Conservation (phyloP, 331 rosid species). For the Spiraea crenata region DNA sequence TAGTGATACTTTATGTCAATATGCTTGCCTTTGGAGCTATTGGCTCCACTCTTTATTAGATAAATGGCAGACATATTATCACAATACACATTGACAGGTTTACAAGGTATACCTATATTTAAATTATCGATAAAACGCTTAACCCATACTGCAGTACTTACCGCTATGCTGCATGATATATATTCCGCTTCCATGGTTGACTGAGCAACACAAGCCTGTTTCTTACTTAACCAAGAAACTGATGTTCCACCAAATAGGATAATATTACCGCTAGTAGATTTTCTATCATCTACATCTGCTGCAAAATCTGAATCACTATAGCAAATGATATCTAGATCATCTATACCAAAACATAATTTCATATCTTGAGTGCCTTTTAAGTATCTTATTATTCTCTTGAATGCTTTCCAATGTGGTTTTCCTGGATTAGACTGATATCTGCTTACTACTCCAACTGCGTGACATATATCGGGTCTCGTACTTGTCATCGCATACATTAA, state of each 20-base stretch:
- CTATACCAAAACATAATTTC: background rate
- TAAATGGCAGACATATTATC: background rate
- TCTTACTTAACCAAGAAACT: conserved; percentile 1
- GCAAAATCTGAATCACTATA: background rate
- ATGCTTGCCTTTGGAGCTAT: background rate
- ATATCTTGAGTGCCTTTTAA: background rate
- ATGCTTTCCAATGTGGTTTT: background rate
- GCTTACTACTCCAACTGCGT: background rate
- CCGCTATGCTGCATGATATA: background rate
- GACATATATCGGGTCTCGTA: background rate
- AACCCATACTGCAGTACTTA: background rate
- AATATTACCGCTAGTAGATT: background rate
- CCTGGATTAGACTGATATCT: background rate
- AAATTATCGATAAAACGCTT: background rate
- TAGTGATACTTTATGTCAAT: background rate
- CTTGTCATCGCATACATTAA: conserved; percentile 1
- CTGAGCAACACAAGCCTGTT: background rate
- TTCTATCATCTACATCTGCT: background rate
- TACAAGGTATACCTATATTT: background rate
- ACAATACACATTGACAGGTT: background rate
- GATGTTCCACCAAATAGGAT: background rate
- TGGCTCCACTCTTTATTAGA: background rate
- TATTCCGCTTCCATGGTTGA: background rate
- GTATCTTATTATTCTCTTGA: background rate
- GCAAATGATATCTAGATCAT: background rate